Evolutionary conservation across 208 protist genomes (phyloP), one percentile per base, ranked within the genome.

Genomic region (Trypanosoma cruzi): DNA sequence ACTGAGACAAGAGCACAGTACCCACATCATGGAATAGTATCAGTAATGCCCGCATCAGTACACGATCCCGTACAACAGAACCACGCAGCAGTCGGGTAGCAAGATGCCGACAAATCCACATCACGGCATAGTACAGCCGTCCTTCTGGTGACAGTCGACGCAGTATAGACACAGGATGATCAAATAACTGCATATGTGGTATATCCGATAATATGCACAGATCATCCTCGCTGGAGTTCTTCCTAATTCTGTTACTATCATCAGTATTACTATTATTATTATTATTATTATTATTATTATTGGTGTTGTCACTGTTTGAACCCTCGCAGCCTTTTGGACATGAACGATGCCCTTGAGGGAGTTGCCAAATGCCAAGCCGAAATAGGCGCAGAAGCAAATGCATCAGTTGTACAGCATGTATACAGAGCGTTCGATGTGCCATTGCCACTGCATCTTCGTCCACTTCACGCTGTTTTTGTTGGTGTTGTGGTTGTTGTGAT

Each of bases 321-420:
- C 46, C 31, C 29, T 16, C 10, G 2, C 24, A 29, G 22, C 42
- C 40, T 8, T 11, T 52, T 52, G 48, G 48, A n/a, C 16, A 1
- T 52, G 16, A 52, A 52, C 48, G 48, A 3, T 11, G 48, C 16
- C 48, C 48, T 22, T 29, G 56, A 0, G 88, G 85, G 4, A 83
- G 61, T 22, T 71, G 59, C 88, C 88, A 94, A 37, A 94, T 59
- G 2, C 76, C 79, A 10, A 75, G 50, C 2, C 81, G 66, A 52
- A 73, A 76, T 34, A 85, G 73, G 7, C 85, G 88, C 61, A 94
- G 49, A 6, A 94, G 56, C 13, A 87, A 64, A 65, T 94, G 88
- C 3, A 91, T 42, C 10, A 90, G 40, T 61, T 94, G 88, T 18
- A 84, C 73, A 20, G 78, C 72, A 72, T 93, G 80, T n/a, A 87